Percentiles rank a stretch among this genome's conserved stretches.
Evolutionary conservation across 495 filamentous ascomycete genomes (phyloP).

Genomic region (Trichoderma orchidacearum): DNA sequence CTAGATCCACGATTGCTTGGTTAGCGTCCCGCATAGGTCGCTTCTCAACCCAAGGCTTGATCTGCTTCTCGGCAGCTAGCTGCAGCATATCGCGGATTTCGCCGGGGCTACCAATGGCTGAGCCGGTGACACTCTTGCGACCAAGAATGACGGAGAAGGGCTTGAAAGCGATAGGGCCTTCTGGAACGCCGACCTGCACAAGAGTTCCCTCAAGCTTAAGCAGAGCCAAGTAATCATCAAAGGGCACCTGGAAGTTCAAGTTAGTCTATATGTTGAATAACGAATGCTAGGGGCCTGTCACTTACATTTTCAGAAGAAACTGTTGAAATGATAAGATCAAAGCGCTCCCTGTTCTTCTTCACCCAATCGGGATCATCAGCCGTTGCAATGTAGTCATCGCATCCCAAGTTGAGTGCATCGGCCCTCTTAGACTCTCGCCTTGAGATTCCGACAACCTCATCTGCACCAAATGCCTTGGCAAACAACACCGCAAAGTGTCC

Average conservation of each 20-base stretch:
- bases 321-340: conserved; percentile 76
- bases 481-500: conserved; percentile 59
- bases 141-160: conserved; percentile 60
- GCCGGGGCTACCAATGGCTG: conserved; percentile 54
- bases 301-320: conserved; percentile 41
- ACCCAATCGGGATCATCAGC: conserved; percentile 63
- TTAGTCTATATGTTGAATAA: not conserved
- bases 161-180: conserved; percentile 36
- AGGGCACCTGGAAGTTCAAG: conserved; percentile 44
- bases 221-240: conserved; percentile 53
- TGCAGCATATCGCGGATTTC: conserved; percentile 73
- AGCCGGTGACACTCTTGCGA: conserved; percentile 58
- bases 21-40: conserved; percentile 63
- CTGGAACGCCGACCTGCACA: conserved; percentile 65
- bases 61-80: conserved; percentile 59
- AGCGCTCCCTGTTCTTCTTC: conserved; percentile 39
- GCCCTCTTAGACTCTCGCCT: conserved; percentile 49
- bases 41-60: conserved; percentile 62
- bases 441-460: conserved; percentile 68
- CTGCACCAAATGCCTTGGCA: conserved; percentile 59
- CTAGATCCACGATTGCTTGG: conserved; percentile 52
- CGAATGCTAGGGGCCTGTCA: not conserved
- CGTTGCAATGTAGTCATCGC: conserved; percentile 67
- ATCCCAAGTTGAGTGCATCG: conserved; percentile 57
- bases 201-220: conserved; percentile 58